Evolutionary conservation across 257 asterid genomes (phyloP).

Genomic region (Nyctanthes arbortristis): DNA sequence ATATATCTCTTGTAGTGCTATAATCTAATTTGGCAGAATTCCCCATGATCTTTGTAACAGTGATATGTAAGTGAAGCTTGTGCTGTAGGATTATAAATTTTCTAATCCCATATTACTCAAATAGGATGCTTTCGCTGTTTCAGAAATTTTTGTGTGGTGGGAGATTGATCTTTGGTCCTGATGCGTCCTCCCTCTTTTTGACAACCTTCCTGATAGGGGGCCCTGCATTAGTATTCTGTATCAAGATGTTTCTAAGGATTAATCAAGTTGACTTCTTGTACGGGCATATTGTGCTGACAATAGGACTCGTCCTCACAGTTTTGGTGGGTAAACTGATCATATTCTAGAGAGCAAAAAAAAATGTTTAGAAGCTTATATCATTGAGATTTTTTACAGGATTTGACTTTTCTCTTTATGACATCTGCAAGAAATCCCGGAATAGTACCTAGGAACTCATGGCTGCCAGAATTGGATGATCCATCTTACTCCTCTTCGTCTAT

Average conservation of each 20-base stretch:
- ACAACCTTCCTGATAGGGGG: slow-evolving; percentile 66
- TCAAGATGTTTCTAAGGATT: slow-evolving; percentile 48
- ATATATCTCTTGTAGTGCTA: not conserved
- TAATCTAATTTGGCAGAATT: not conserved
- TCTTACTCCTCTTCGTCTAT: slow-evolving; percentile 41
- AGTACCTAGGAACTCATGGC: slow-evolving; percentile 70
- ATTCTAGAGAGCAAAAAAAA: not conserved
- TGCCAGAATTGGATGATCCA: slow-evolving; percentile 43
- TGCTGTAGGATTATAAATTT: not conserved
- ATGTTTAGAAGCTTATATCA: slow-evolving; percentile 9
- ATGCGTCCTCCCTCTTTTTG: slow-evolving; percentile 58
- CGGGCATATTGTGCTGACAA: slow-evolving; percentile 45
- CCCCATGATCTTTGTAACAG: not conserved
- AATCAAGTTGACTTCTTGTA: slow-evolving; percentile 39
- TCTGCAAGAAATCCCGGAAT: slow-evolving; percentile 81
- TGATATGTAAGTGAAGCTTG: not conserved
- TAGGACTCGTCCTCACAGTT: slow-evolving; percentile 59
- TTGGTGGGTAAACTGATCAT: slow-evolving; percentile 46
- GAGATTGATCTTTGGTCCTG: slow-evolving; percentile 87
- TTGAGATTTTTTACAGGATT: slow-evolving; percentile 49
- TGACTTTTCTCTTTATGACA: slow-evolving; percentile 75
- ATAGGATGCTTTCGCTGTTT: not conserved
- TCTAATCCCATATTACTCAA: not conserved
- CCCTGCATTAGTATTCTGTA: slow-evolving; percentile 78
- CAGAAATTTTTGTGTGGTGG: slow-evolving; percentile 90